Evolutionary conservation across 2,329 filamentous ascomycete species (phyloP).

Genomic region (Hypoxylon sp.): DNA sequence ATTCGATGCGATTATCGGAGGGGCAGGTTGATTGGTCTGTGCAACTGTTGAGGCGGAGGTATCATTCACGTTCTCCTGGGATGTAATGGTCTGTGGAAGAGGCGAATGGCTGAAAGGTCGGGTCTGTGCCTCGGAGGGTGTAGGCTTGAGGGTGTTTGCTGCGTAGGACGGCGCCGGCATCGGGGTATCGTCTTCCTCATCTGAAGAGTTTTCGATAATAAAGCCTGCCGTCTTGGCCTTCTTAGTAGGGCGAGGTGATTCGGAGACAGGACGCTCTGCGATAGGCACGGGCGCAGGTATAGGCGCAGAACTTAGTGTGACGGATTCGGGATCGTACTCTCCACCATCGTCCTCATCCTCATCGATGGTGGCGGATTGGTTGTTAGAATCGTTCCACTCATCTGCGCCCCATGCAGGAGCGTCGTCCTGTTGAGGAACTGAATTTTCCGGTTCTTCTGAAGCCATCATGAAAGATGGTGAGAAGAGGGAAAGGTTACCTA

Average conservation of each 20-base stretch:
- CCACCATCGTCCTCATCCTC: slow-evolving; percentile 65
- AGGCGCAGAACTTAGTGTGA: slow-evolving; percentile 50
- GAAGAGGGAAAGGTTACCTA: no score
- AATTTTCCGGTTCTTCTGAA: slow-evolving; percentile 40
- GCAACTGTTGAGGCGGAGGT: slow-evolving; percentile 30
- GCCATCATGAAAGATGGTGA: slow-evolving; percentile 40
- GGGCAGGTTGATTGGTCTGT: slow-evolving; percentile 22
- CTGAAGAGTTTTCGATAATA: slow-evolving; percentile 64
- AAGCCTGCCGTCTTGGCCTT: slow-evolving; percentile 70
- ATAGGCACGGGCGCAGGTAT: slow-evolving; percentile 33
- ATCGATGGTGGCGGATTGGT: slow-evolving; percentile 59
- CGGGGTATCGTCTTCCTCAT: slow-evolving; percentile 58
- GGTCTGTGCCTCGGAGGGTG: slow-evolving; percentile 36
- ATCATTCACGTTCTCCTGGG: slow-evolving; percentile 26
- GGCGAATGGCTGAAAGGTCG: slow-evolving; percentile 38
- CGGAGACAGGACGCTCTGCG: slow-evolving; percentile 44
- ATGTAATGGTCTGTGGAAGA: slow-evolving; percentile 37
- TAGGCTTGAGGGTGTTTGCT: slow-evolving; percentile 37
- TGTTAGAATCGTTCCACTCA: slow-evolving; percentile 63
- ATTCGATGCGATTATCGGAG: slow-evolving; percentile 13
- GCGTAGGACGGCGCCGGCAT: slow-evolving; percentile 16
- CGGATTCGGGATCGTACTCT: slow-evolving; percentile 67
- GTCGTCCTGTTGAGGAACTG: slow-evolving; percentile 35
- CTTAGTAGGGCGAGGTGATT: slow-evolving; percentile 52
- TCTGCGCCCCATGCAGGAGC: slow-evolving; percentile 56